A percentile compares a stretch with the other conserved stretches of the same genome.
These are phyloP conservation scores for Xerocomus cyaneibrunnescens DNA, from an alignment of 1,284 basidiomycete species.

Conservation along the genomic window DNA sequence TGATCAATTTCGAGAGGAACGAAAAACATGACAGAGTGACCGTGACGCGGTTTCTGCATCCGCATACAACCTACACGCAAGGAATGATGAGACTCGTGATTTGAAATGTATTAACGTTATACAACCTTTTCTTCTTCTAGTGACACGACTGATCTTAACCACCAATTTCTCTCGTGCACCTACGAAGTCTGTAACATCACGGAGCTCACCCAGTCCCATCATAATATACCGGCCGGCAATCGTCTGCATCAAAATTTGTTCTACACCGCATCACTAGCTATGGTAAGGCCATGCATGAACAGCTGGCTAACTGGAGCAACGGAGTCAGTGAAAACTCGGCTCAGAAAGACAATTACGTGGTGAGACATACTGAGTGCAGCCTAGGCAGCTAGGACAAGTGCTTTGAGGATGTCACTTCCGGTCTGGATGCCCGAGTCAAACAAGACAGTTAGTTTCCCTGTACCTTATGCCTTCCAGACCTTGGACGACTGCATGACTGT, in stretches of 20 bases:
- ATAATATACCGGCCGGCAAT: conserved; percentile 63
- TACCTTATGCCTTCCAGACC: conserved; percentile 55
- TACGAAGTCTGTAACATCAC: conserved; percentile 39
- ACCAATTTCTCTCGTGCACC: conserved; percentile 34
- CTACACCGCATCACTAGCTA: conserved; percentile 64
- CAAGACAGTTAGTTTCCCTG: conserved; percentile 65
- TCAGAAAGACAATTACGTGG: neutral
- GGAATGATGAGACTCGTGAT: no score
- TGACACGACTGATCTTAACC: conserved; percentile 23
- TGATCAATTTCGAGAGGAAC: no score
- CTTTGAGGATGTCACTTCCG: conserved; percentile 77
- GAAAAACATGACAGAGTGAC: no score
- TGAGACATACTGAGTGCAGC: conserved; percentile 56
- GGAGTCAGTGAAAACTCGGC: neutral
- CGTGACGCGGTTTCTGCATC: no score
- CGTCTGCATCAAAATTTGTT: conserved; percentile 61
- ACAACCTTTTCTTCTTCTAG: no score
- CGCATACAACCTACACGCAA: no score
- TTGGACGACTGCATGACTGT: conserved; percentile 59
- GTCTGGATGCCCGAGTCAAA: conserved; percentile 83
- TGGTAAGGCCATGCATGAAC: conserved; percentile 60
- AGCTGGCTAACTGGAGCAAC: conserved; percentile 51
- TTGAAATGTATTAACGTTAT: no score
- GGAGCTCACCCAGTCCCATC: conserved; percentile 48
- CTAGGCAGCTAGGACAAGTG: conserved; percentile 67